A percentile compares a stretch with the other conserved stretches of the same genome.
phyloP scores from a whole-genome alignment of 495 filamentous ascomycete genomes.

The Neurospora tetraspora region DNA sequence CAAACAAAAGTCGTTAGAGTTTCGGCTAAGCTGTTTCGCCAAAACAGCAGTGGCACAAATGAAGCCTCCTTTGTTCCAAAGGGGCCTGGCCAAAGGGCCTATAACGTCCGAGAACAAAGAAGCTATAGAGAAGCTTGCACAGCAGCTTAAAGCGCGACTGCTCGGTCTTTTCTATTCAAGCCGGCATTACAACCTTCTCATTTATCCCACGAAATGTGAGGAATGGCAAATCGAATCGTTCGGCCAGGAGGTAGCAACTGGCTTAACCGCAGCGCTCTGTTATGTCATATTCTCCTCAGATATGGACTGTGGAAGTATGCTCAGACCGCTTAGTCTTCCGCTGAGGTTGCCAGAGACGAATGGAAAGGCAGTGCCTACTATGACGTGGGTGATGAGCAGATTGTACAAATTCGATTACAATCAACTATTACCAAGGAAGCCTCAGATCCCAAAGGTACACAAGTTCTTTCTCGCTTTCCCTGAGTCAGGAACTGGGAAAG shows the following conservation, averaged over 20 bases:
- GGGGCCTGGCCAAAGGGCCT: conserved; percentile 7
- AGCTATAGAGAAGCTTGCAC: conserved; percentile 17
- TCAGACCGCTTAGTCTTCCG: conserved; percentile 6
- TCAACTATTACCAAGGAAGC: conserved; percentile 13
- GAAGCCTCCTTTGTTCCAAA: neutral
- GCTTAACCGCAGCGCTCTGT: conserved; percentile 17
- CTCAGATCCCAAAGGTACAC: neutral
- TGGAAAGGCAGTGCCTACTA: neutral
- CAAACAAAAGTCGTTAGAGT: conserved; percentile 18
- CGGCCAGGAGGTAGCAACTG: conserved; percentile 9
- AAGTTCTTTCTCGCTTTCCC: conserved; percentile 26
- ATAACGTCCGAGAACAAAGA: conserved; percentile 10
- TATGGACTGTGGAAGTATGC: conserved; percentile 10
- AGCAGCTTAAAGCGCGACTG: conserved; percentile 19
- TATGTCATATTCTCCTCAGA: conserved; percentile 26
- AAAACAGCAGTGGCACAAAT: conserved; percentile 12
- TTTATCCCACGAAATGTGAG: conserved; percentile 31
- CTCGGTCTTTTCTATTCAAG: conserved; percentile 23
- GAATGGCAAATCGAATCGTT: conserved; percentile 23
- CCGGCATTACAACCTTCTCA: conserved; percentile 25
- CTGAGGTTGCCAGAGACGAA: neutral
- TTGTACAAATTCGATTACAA: conserved; percentile 18
- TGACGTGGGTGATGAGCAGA: conserved; percentile 10
- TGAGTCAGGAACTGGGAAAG: neutral
- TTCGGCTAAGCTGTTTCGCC: conserved; percentile 23